phyloP scores from a whole-genome alignment of 1,139 yeast genomes.

The Entelexis paramagnoliae region DNA sequence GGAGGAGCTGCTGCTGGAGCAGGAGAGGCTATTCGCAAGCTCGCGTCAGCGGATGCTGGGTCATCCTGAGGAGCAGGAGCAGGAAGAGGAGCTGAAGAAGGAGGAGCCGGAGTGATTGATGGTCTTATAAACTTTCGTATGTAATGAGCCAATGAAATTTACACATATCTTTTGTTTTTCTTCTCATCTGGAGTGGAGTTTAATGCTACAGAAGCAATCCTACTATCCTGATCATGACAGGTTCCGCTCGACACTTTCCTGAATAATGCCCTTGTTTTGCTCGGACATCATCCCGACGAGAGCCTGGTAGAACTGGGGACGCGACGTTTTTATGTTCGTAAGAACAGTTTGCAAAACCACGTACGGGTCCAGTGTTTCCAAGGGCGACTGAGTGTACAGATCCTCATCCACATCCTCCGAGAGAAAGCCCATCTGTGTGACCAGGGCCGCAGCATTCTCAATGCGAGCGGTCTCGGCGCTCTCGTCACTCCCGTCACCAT shows the following conservation, averaged over 20 bases:
- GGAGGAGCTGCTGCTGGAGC: constrained; percentile 84
- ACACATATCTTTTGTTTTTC: background rate
- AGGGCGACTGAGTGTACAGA: constrained; percentile 65
- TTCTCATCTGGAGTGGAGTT: too few species aligned
- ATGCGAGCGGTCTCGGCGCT: background rate
- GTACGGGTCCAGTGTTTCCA: constrained; percentile 64
- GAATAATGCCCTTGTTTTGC: constrained; percentile 15
- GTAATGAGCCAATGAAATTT: background rate
- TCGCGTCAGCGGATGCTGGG: constrained; percentile 48
- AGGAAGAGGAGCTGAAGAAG: background rate
- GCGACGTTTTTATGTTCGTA: constrained; percentile 29
- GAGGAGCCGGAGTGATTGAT: background rate
- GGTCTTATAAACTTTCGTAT: background rate
- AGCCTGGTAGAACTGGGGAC: constrained; percentile 28
- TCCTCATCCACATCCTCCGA: constrained; percentile 65
- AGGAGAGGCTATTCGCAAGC: constrained; percentile 82
- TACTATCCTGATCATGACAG: background rate
- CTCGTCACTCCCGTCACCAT: background rate
- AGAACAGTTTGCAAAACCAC: constrained; percentile 41
- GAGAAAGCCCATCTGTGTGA: constrained; percentile 25
- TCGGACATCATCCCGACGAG: constrained; percentile 28
- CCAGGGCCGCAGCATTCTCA: background rate
- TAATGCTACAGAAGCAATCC: too few species aligned
- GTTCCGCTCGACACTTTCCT: constrained; percentile 9
- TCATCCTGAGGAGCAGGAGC: constrained; percentile 8